Evolutionary conservation across 345 rosid genomes (phyloP).

Genomic region (Gossypium sturtianum): DNA sequence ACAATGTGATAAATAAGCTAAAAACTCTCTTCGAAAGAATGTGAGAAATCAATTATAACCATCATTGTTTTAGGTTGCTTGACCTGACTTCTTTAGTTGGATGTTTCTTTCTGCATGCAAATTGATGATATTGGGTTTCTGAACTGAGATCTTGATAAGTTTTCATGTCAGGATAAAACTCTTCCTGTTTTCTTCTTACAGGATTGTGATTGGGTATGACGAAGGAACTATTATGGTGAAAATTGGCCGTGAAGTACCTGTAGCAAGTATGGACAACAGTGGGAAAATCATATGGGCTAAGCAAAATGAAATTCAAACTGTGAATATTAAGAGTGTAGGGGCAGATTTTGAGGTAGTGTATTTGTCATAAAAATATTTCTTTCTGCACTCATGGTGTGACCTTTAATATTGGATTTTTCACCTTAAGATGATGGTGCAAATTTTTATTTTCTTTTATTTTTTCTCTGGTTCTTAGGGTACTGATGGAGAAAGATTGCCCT

Average conservation of each 20-base stretch:
- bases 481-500: slow-evolving; percentile 97
- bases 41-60: slow-evolving; percentile 1
- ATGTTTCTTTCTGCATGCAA: slow-evolving; percentile 3
- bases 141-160: not conserved
- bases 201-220: slow-evolving; percentile 96
- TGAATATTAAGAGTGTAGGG: slow-evolving; percentile 92
- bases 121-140: slow-evolving; percentile 10
- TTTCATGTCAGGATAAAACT: not conserved
- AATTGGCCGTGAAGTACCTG: slow-evolving; percentile 96
- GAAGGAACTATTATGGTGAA: slow-evolving; percentile 99
- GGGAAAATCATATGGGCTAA: slow-evolving; percentile 99
- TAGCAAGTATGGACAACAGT: slow-evolving; percentile 98
- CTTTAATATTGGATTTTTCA: slow-evolving; percentile 8
- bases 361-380: slow-evolving; percentile 5
- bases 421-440: not conserved
- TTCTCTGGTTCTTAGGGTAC: slow-evolving; percentile 53
- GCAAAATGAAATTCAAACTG: slow-evolving; percentile 99
- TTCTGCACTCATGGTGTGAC: slow-evolving; percentile 10
- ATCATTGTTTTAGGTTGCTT: not conserved
- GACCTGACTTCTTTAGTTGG: not conserved
- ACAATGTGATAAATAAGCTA: slow-evolving; percentile 2
- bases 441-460: not conserved
- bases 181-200: slow-evolving; percentile 23
- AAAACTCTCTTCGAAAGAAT: not conserved
- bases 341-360: slow-evolving; percentile 83